These are phyloP conservation scores for Ceratobasidium sp. DNA, from an alignment of 1,284 basidiomycete species.

Conservation along the genomic window DNA sequence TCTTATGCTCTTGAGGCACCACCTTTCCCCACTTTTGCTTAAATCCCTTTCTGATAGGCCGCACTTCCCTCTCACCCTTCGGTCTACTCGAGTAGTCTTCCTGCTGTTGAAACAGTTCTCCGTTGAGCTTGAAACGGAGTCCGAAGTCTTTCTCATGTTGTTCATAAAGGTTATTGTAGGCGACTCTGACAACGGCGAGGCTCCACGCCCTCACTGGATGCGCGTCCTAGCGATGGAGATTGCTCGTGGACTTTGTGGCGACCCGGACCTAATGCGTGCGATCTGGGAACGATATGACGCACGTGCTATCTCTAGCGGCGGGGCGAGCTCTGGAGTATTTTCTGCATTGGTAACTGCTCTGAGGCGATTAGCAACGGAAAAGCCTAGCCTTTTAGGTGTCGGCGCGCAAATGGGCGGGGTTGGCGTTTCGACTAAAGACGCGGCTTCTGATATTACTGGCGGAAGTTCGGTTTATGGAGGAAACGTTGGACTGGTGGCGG, in stretches of 20 bases:
- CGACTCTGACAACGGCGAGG: conserved; percentile 64
- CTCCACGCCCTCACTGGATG: conserved; percentile 82
- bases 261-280: conserved; percentile 82
- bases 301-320: conserved; percentile 54
- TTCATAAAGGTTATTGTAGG: conserved; percentile 84
- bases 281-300: conserved; percentile 88
- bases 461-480: conserved; percentile 61
- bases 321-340: conserved; percentile 70
- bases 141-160: conserved; percentile 86
- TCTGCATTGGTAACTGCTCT: conserved; percentile 83
- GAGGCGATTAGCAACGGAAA: conserved; percentile 88
- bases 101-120: conserved; percentile 94
- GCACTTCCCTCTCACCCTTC: conserved; percentile 87
- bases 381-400: conserved; percentile 84
- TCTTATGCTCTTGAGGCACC: conserved; percentile 85
- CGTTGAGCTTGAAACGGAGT: conserved; percentile 80
- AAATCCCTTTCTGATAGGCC: conserved; percentile 87
- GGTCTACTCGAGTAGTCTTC: conserved; percentile 93
- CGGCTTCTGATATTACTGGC: conserved; percentile 51
- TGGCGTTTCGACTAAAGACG: conserved; percentile 64
- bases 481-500: conserved; percentile 80
- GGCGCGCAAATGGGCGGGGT: conserved; percentile 84
- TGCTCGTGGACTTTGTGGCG: conserved; percentile 88
- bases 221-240: conserved; percentile 92
- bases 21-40: conserved; percentile 90